A percentile compares a stretch with the other conserved stretches of the same genome.
These are phyloP conservation scores for Eutypa lata DNA, from an alignment of 2,329 filamentous ascomycete species.

Conservation along the genomic window DNA sequence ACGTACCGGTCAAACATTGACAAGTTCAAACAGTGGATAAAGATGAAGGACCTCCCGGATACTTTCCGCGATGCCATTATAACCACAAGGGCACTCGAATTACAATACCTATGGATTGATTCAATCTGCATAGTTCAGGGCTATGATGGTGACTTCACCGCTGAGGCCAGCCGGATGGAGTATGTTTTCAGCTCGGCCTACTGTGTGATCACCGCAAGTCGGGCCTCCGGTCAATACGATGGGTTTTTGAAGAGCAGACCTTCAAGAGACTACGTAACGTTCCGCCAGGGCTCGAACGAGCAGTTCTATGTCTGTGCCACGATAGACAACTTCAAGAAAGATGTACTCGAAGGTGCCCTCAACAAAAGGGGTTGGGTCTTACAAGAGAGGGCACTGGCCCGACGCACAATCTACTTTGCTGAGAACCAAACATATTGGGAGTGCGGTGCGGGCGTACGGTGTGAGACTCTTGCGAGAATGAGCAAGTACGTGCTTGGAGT, in stretches of 20 bases:
- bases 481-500: constrained; percentile 29
- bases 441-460: constrained; percentile 32
- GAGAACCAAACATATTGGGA: constrained; percentile 35
- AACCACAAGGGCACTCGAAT: constrained; percentile 4
- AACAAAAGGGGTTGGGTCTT: constrained; percentile 37
- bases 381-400: constrained; percentile 35
- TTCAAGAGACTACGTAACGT: constrained; percentile 1
- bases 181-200: constrained; percentile 23
- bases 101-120: constrained; percentile 16
- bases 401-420: constrained; percentile 35
- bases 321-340: constrained; percentile 30
- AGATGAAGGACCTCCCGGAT: constrained; percentile 1
- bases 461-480: constrained; percentile 31
- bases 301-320: constrained; percentile 24
- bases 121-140: constrained; percentile 16
- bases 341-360: constrained; percentile 29
- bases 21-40: constrained; percentile 5
- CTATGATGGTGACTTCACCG: constrained; percentile 15
- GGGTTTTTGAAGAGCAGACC: constrained; percentile 19
- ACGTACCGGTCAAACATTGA: constrained; percentile 15
- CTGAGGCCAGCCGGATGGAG: constrained; percentile 23
- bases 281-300: background rate
- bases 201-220: constrained; percentile 22
- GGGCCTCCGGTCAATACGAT: constrained; percentile 5
- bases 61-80: constrained; percentile 14